These are phyloP conservation scores for Naumovozyma dairenensis DNA, from an alignment of 805 yeast genomes.

Conservation along the genomic window DNA sequence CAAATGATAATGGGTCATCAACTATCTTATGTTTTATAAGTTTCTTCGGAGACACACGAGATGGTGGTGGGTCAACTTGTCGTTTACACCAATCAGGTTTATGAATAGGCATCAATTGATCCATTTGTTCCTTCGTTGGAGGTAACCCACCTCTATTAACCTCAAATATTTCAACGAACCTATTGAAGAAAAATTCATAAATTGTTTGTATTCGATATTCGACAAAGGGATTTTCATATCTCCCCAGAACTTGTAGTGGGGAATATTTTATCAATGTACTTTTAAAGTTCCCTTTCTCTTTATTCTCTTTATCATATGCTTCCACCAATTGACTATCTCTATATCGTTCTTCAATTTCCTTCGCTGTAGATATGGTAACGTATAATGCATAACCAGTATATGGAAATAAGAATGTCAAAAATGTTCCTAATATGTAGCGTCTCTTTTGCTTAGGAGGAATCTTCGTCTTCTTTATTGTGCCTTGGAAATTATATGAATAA, in stretches of 20 bases:
- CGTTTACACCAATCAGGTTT: conserved; percentile 56
- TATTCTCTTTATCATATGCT: conserved; percentile 5
- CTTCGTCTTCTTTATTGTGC: too few relatives aligned
- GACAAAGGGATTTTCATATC: conserved; percentile 82
- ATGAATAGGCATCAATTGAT: conserved; percentile 47
- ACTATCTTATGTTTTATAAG: conserved; percentile 1
- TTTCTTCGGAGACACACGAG: background rate
- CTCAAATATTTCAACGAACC: conserved; percentile 63
- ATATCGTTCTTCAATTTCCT: conserved; percentile 41
- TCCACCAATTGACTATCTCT: conserved; percentile 12
- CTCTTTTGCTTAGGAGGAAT: too few relatives aligned
- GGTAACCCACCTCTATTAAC: conserved; percentile 55
- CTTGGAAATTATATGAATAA: too few relatives aligned
- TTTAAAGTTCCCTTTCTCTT: conserved; percentile 9
- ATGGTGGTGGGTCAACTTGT: conserved; percentile 6
- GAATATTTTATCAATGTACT: conserved; percentile 31
- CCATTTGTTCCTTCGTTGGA: conserved; percentile 35
- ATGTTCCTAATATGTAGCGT: background rate
- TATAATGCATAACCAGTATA: conserved; percentile 61
- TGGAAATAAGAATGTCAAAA: conserved; percentile 27
- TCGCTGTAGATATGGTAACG: conserved; percentile 44
- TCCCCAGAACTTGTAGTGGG: conserved; percentile 52
- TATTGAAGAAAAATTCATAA: conserved; percentile 69
- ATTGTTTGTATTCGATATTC: conserved; percentile 87
- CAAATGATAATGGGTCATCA: background rate